Percentiles rank a stretch among this genome's conserved stretches.
Conservation (phyloP, 805 yeast species). For the Kuraishia capsulata region DNA sequence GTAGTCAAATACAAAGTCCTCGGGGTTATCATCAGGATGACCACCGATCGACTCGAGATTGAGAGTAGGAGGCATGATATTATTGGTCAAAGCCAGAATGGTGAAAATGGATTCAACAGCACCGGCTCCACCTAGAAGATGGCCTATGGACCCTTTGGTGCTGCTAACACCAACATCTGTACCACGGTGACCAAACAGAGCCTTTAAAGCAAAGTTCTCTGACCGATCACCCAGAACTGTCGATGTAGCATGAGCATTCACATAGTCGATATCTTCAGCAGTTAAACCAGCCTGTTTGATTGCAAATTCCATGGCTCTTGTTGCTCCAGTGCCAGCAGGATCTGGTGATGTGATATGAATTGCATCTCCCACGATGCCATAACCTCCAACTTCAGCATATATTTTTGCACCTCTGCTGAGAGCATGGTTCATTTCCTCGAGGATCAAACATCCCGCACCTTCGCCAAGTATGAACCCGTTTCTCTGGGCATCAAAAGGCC, state of each 20-base stretch:
- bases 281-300: constrained; percentile 38
- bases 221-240: constrained; percentile 85
- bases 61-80: constrained; percentile 68
- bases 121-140: constrained; percentile 93
- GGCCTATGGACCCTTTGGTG: constrained; percentile 91
- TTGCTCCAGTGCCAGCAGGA: constrained; percentile 78
- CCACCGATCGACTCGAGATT: constrained; percentile 53
- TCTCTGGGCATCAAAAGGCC: constrained; percentile 79
- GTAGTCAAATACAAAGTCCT: constrained; percentile 44
- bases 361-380: constrained; percentile 90
- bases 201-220: constrained; percentile 66
- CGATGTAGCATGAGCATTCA: constrained; percentile 97
- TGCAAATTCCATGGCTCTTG: constrained; percentile 74
- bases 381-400: constrained; percentile 77
- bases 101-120: constrained; percentile 86
- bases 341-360: constrained; percentile 89
- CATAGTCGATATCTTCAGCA: constrained; percentile 51
- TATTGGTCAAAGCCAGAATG: constrained; percentile 48
- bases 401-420: constrained; percentile 46
- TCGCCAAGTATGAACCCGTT: constrained; percentile 91
- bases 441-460: constrained; percentile 76
- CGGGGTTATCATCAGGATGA: constrained; percentile 32
- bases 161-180: constrained; percentile 53
- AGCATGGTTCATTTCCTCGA: constrained; percentile 79
- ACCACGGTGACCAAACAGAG: constrained; percentile 33